phyloP scores from a whole-genome alignment of 768 basidiomycete species.

The Xanthoconium stramineum region DNA sequence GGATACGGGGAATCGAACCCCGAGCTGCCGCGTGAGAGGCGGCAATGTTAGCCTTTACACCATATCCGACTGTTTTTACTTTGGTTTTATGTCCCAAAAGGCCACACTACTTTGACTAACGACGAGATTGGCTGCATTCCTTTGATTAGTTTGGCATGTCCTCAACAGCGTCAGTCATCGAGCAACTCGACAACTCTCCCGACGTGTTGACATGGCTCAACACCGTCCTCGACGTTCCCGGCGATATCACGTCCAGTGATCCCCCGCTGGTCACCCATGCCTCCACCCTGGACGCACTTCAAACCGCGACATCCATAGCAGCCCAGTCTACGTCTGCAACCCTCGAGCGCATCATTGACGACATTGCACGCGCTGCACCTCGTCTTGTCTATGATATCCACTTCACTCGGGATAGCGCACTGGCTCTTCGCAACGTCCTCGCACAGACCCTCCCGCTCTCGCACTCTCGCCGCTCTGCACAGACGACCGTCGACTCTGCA shows the following conservation, averaged over 20 bases:
- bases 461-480: conserved; percentile 5
- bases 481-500: neutral
- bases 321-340: conserved; percentile 84
- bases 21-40: conserved; percentile 54
- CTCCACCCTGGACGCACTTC: conserved; percentile 67
- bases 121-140: neutral
- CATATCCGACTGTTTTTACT: conserved; percentile 38
- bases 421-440: conserved; percentile 68
- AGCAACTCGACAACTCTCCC: conserved; percentile 56
- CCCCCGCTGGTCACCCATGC: conserved; percentile 49
- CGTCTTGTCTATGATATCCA: conserved; percentile 94
- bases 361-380: conserved; percentile 88
- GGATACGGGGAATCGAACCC: conserved; percentile 37
- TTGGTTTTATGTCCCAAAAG: neutral
- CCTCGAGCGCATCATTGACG: conserved; percentile 87
- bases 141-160: conserved; percentile 16
- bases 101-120: accelerated
- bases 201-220: conserved; percentile 74
- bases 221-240: conserved; percentile 44
- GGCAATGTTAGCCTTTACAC: conserved; percentile 69
- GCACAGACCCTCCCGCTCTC: conserved; percentile 44
- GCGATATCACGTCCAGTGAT: conserved; percentile 37
- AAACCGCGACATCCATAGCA: conserved; percentile 80
- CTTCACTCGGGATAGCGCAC: conserved; percentile 91
- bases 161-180: conserved; percentile 39